A percentile compares a stretch with the other conserved stretches of the same genome.
Conservation (phyloP, 768 basidiomycete genomes). For the Udeniomyces megalosporus region DNA sequence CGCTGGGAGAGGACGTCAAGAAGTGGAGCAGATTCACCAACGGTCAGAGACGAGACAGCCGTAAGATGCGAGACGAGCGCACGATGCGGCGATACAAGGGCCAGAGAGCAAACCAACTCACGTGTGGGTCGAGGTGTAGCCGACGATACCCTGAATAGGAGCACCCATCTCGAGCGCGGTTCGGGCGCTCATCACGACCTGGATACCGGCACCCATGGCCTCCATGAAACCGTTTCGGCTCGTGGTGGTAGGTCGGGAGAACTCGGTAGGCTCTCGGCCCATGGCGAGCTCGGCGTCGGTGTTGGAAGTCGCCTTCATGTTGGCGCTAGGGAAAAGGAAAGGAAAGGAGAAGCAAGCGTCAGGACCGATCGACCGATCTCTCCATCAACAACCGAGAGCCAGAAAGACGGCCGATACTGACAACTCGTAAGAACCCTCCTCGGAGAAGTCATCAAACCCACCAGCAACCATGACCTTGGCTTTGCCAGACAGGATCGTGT, state of each 20-base stretch:
- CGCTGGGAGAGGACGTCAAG: conserved; percentile 36
- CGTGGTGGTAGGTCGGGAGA: conserved; percentile 92
- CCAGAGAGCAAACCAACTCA: conserved; percentile 34
- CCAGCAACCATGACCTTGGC: conserved; percentile 99
- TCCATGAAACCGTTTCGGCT: conserved; percentile 99
- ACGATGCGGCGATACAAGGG: no score
- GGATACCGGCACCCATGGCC: conserved; percentile 86
- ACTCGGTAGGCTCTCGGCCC: conserved; percentile 97
- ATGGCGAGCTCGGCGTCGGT: conserved; percentile 94
- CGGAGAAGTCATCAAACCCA: conserved; percentile 93
- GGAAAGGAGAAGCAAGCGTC: background rate
- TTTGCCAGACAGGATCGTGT: conserved; percentile 83
- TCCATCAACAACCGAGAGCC: no score
- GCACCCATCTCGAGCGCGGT: conserved; percentile 88
- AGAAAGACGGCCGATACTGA: no score
- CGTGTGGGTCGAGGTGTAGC: conserved; percentile 92
- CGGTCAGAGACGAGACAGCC: no score
- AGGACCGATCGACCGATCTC: background rate
- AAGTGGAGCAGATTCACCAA: no score
- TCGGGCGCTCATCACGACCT: conserved; percentile 91
- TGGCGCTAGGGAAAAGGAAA: conserved; percentile 39
- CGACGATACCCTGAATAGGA: conserved; percentile 82
- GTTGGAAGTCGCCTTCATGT: conserved; percentile 99
- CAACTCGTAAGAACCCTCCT: conserved; percentile 29
- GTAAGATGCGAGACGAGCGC: no score